Evolutionary conservation across 2,329 filamentous ascomycete species (phyloP).

Genomic region (Dactylellina sp.): DNA sequence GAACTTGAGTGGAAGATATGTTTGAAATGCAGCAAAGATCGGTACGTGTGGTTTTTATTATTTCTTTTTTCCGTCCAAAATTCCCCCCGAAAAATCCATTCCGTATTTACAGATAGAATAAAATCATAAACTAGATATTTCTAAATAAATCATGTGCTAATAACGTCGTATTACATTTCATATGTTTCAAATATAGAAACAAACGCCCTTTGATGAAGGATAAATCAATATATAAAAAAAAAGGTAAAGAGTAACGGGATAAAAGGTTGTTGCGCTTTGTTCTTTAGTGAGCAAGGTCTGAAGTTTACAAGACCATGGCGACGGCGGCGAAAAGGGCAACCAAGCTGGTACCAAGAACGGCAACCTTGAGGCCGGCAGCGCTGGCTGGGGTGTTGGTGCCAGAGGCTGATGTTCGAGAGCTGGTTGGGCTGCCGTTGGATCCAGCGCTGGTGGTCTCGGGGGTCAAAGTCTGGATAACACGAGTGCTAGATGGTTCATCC

Average conservation of each 20-base stretch:
- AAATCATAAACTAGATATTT: background rate
- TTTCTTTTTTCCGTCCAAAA: too few species aligned
- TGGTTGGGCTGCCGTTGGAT: background rate
- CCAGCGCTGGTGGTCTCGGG: background rate
- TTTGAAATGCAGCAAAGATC: too few species aligned
- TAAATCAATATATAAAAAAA: background rate
- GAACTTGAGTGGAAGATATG: too few species aligned
- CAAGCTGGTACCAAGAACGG: conserved; percentile 26
- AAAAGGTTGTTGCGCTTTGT: background rate
- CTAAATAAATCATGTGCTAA: conserved; percentile 28
- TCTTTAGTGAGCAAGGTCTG: too few species aligned
- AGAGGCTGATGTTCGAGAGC: background rate
- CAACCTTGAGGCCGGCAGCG: conserved; percentile 31
- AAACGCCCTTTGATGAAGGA: background rate
- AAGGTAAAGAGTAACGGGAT: background rate
- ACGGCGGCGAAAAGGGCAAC: conserved; percentile 31
- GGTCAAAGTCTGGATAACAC: conserved; percentile 26
- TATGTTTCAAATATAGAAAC: conserved; percentile 5
- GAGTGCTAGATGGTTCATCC: conserved; percentile 8
- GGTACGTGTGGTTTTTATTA: too few species aligned
- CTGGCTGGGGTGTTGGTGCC: conserved; percentile 7
- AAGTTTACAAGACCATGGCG: conserved; percentile 39
- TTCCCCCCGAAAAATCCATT: too few species aligned
- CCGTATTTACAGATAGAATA: too few species aligned
- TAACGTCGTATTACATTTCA: conserved; percentile 23